phyloP scores from a whole-genome alignment of 129 eudicot species.

The Flaveria brownii region DNA sequence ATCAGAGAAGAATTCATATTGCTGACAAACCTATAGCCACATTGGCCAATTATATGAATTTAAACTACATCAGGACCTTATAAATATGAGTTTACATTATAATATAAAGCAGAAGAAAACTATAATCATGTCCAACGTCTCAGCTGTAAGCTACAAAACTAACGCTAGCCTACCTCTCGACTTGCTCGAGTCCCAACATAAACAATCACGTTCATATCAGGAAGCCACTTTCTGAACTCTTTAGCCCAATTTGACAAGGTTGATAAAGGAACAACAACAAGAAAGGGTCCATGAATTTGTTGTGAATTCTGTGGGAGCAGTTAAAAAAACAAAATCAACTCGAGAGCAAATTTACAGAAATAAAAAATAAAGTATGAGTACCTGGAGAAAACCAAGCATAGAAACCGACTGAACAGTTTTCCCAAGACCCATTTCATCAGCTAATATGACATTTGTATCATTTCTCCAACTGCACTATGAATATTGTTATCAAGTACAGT shows the following conservation, averaged over 20 bases:
- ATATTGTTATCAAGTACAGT: constrained; percentile 43
- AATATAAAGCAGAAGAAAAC: not conserved
- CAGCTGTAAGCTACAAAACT: not conserved
- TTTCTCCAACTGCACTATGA: constrained; percentile 90
- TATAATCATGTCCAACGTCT: not conserved
- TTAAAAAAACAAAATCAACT: constrained; percentile 18
- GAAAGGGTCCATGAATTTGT: constrained; percentile 96
- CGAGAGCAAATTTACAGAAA: constrained; percentile 11
- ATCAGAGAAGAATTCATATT: constrained; percentile 88
- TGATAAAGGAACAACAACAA: constrained; percentile 97
- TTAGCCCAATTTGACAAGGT: constrained; percentile 99
- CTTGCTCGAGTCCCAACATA: constrained; percentile 99
- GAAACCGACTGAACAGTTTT: constrained; percentile 99
- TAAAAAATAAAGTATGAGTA: constrained; percentile 19
- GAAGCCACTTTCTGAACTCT: constrained; percentile 97
- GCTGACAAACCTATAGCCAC: constrained; percentile 86
- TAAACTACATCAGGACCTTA: constrained; percentile 5
- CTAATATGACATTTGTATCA: constrained; percentile 95
- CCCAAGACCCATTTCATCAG: constrained; percentile 99
- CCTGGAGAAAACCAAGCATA: constrained; percentile 98
- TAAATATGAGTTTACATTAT: not conserved
- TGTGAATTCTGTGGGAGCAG: constrained; percentile 70
- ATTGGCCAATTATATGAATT: not conserved
- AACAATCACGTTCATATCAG: constrained; percentile 83
- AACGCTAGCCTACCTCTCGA: constrained; percentile 72